These are phyloP conservation scores for Strobilomyces dryophilus DNA, from an alignment of 768 basidiomycete species.

Conservation along the genomic window DNA sequence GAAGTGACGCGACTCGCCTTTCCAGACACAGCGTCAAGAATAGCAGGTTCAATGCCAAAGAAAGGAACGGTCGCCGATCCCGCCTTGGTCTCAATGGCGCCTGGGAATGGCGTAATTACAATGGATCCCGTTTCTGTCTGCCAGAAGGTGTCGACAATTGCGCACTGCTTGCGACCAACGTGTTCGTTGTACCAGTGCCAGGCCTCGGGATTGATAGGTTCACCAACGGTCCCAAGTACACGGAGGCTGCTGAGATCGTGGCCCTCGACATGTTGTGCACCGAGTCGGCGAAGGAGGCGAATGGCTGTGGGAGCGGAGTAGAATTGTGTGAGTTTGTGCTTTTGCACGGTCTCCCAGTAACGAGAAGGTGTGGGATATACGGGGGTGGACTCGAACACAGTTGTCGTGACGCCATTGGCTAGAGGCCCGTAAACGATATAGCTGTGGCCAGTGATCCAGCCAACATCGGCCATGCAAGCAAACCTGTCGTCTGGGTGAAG, in stretches of 20 bases:
- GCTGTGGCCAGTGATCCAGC: slow-evolving; percentile 98
- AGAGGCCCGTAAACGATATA: slow-evolving; percentile 97
- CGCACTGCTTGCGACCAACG: slow-evolving; percentile 83
- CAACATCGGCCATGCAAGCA: slow-evolving; percentile 98
- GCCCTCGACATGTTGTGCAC: slow-evolving; percentile 77
- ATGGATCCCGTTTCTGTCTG: slow-evolving; percentile 99
- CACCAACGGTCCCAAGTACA: slow-evolving; percentile 90
- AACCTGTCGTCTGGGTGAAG: slow-evolving; percentile 95
- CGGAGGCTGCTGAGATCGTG: slow-evolving; percentile 81
- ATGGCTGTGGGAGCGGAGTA: slow-evolving; percentile 96
- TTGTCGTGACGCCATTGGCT: slow-evolving; percentile 76
- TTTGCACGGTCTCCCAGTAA: slow-evolving; percentile 95
- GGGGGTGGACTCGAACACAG: slow-evolving; percentile 94
- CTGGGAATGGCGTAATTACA: slow-evolving; percentile 92
- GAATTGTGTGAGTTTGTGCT: slow-evolving; percentile 92
- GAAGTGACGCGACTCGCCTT: slow-evolving; percentile 35
- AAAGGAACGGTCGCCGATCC: slow-evolving; percentile 97
- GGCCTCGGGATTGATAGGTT: slow-evolving; percentile 98
- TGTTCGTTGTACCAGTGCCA: slow-evolving; percentile 99
- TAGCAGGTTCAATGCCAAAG: slow-evolving; percentile 88
- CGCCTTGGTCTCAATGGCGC: slow-evolving; percentile 93
- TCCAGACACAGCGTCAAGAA: slow-evolving; percentile 83
- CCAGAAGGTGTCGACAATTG: slow-evolving; percentile 95
- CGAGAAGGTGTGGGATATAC: slow-evolving; percentile 94
- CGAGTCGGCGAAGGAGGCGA: slow-evolving; percentile 81